Percentiles rank a stretch among this genome's conserved stretches.
These are phyloP conservation scores for Pythium rishiriense DNA, from an alignment of 352 stramenopile genomes.

Conservation along the genomic window DNA sequence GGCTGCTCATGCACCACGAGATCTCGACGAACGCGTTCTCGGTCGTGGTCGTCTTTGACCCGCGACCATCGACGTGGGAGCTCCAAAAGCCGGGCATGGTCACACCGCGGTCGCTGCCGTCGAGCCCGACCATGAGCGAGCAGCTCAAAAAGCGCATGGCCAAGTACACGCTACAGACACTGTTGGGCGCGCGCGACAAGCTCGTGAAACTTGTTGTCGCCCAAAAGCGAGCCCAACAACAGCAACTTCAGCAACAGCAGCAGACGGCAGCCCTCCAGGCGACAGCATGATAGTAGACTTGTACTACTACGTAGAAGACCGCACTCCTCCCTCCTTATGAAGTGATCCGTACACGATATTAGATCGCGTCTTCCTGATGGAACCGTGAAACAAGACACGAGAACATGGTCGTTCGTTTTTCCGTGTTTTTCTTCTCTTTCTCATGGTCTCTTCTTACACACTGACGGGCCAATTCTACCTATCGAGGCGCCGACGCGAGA, in stretches of 20 bases:
- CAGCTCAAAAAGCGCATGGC: constrained; percentile 76
- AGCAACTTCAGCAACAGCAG: constrained; percentile 27
- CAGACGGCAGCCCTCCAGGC: constrained; percentile 10
- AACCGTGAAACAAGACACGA: too few relatives aligned
- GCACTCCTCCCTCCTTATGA: too few relatives aligned
- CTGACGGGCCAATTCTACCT: constrained; percentile 4
- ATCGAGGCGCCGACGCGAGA: not conserved
- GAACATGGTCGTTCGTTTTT: not conserved
- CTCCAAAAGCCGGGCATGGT: constrained; percentile 81
- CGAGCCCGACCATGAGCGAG: constrained; percentile 67
- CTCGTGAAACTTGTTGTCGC: constrained; percentile 49
- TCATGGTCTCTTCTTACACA: not conserved
- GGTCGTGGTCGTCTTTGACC: constrained; percentile 75
- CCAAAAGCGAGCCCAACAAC: constrained; percentile 26
- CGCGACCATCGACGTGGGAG: constrained; percentile 71
- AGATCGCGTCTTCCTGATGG: too few relatives aligned
- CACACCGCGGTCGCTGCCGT: constrained; percentile 68
- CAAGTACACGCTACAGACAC: constrained; percentile 73
- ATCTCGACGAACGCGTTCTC: constrained; percentile 85
- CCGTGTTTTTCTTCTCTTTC: not conserved
- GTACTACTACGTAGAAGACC: too few relatives aligned
- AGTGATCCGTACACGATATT: too few relatives aligned
- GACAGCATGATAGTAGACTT: not conserved
- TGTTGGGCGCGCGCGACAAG: constrained; percentile 62
- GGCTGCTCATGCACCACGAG: constrained; percentile 84